Percentiles rank a stretch among this genome's conserved stretches.
These are phyloP conservation scores for Entonaema liquescens DNA, from an alignment of 495 filamentous ascomycete species.

Conservation along the genomic window DNA sequence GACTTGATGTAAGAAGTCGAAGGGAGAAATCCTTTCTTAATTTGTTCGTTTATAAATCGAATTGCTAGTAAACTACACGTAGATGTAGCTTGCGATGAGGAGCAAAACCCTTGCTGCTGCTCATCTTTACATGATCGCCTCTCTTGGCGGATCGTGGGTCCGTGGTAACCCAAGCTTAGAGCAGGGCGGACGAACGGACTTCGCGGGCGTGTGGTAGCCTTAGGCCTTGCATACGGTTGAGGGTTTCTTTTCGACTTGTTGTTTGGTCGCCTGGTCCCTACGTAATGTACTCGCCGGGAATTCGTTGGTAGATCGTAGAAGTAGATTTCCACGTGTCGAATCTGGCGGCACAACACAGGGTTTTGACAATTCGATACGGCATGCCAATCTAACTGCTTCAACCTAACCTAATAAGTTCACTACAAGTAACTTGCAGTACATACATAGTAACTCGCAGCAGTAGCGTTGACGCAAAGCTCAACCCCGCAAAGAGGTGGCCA, in stretches of 20 bases:
- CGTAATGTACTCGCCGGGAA: not conserved
- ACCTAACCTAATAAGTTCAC: not conserved
- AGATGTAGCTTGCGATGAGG: slow-evolving; percentile 23
- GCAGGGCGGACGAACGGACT: slow-evolving; percentile 28
- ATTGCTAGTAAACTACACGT: not conserved
- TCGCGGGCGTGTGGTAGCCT: not conserved
- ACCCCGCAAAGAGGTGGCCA: not conserved
- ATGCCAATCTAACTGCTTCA: slow-evolving; percentile 3
- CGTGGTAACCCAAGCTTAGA: slow-evolving; percentile 24
- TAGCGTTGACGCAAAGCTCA: not conserved
- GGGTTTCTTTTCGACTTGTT: slow-evolving; percentile 1
- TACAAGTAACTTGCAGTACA: not conserved
- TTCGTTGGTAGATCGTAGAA: slow-evolving; percentile 10
- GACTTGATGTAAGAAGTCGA: not conserved
- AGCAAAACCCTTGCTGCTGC: slow-evolving; percentile 30
- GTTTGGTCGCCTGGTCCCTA: not conserved
- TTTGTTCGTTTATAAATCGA: too few relatives aligned
- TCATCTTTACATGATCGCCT: slow-evolving; percentile 35
- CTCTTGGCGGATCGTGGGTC: slow-evolving; percentile 33
- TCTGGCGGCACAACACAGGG: not conserved
- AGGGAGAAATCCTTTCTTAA: too few relatives aligned
- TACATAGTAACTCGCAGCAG: not conserved
- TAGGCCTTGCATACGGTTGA: slow-evolving; percentile 7
- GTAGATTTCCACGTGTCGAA: slow-evolving; percentile 28
- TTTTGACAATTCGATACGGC: not conserved